Evolutionary conservation across 441 rosid species (phyloP).

Genomic region (Pelargonium cotyledonis): DNA sequence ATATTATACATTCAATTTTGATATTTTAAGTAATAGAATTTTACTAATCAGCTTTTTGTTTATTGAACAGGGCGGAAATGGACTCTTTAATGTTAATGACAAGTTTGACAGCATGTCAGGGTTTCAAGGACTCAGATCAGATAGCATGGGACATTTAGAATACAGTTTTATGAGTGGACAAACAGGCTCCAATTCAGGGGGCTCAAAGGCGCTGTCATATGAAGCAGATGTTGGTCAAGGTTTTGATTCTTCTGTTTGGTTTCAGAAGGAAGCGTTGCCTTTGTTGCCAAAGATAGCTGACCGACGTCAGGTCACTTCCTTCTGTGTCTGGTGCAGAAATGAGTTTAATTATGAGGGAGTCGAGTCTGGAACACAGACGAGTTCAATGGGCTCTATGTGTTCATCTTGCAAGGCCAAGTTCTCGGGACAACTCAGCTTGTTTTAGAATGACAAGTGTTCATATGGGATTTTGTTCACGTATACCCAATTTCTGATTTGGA

Average conservation of each 20-base stretch:
- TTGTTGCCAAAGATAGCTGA: conserved; percentile 36
- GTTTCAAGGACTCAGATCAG: conserved; percentile 31
- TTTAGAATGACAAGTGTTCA: conserved; percentile 19
- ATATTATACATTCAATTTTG: background rate
- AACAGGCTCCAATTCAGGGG: conserved; percentile 24
- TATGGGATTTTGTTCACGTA: background rate
- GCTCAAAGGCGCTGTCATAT: conserved; percentile 25
- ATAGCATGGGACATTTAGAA: conserved; percentile 35
- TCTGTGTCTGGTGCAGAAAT: conserved; percentile 44
- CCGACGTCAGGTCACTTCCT: conserved; percentile 24
- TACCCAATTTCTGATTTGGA: conserved; percentile 8
- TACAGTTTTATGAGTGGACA: conserved; percentile 33
- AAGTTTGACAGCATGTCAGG: conserved; percentile 25
- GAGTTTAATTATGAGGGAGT: conserved; percentile 32
- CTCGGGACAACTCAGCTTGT: conserved; percentile 25
- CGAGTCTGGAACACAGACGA: conserved; percentile 28
- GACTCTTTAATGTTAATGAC: conserved; percentile 23
- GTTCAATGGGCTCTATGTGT: conserved; percentile 33
- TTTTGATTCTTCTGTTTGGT: conserved; percentile 35
- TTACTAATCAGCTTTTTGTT: conserved; percentile 5
- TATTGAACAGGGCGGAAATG: conserved; percentile 36
- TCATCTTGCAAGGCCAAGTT: conserved; percentile 40
- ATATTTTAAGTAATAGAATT: background rate
- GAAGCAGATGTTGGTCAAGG: conserved; percentile 29
- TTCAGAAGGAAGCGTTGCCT: conserved; percentile 44